These are phyloP conservation scores for Solanum neorickii DNA, from an alignment of 257 asterid genomes.

Conservation along the genomic window DNA sequence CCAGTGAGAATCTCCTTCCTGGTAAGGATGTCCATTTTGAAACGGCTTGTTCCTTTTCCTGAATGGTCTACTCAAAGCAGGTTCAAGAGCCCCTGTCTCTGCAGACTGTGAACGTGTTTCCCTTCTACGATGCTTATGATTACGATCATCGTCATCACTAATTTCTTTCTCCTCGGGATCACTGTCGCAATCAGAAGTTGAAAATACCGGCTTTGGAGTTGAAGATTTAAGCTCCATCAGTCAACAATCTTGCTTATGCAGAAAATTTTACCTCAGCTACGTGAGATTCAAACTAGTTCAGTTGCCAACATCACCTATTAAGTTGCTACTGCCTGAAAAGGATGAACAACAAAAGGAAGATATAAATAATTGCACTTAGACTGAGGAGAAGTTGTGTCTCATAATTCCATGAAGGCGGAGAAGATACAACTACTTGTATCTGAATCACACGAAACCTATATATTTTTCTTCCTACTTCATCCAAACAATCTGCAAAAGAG, in stretches of 20 bases:
- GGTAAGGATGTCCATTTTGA: conserved; percentile 56
- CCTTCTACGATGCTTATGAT: conserved; percentile 88
- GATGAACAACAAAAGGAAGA: not conserved
- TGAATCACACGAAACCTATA: not conserved
- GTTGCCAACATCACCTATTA: not conserved
- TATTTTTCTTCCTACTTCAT: not conserved
- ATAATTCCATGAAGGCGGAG: not conserved
- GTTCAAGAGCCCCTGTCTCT: conserved; percentile 61
- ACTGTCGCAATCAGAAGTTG: conserved; percentile 53
- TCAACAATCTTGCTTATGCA: not conserved
- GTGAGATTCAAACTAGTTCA: not conserved
- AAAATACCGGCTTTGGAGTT: conserved; percentile 51
- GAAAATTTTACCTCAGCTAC: not conserved
- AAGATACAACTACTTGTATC: not conserved
- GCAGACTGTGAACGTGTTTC: conserved; percentile 58
- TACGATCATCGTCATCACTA: conserved; percentile 97
- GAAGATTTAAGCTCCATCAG: conserved; percentile 68
- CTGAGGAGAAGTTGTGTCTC: not conserved
- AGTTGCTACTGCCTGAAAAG: not conserved
- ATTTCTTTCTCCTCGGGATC: conserved; percentile 82
- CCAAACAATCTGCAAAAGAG: not conserved
- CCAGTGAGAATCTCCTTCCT: conserved; percentile 55
- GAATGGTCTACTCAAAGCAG: conserved; percentile 45
- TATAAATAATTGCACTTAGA: not conserved
- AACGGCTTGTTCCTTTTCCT: conserved; percentile 66